Evolutionary conservation across 148 eudicot genomes (phyloP).

Genomic region (Arctostaphylos glauca): DNA sequence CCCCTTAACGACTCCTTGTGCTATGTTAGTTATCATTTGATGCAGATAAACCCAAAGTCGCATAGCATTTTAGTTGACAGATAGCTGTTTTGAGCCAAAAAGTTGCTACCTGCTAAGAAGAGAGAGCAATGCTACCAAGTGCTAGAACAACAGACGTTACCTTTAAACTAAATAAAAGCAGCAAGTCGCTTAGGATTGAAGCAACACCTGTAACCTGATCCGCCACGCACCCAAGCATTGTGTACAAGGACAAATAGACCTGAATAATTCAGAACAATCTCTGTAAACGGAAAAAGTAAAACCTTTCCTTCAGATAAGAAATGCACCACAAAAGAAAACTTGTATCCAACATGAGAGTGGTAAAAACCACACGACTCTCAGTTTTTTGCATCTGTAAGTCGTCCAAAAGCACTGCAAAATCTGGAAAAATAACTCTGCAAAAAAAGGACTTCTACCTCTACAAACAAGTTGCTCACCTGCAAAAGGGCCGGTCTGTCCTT

Average conservation of each 20-base stretch:
- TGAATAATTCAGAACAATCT: constrained; percentile 32
- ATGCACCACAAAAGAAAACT: constrained; percentile 1
- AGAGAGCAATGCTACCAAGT: not conserved
- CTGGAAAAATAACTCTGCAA: not conserved
- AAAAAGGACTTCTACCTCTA: not conserved
- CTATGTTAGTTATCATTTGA: not conserved
- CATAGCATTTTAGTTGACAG: not conserved
- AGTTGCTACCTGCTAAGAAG: not conserved
- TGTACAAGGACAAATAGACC: constrained; percentile 85
- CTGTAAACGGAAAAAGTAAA: not conserved
- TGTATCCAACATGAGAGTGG: not conserved
- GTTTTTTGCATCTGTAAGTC: not conserved
- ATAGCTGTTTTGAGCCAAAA: not conserved
- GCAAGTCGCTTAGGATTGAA: constrained; percentile 46
- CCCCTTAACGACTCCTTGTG: not conserved
- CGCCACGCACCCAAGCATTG: constrained; percentile 61
- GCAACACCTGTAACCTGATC: constrained; percentile 50
- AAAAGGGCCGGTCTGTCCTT: constrained; percentile 93
- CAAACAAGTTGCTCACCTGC: constrained; percentile 45
- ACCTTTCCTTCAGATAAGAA: not conserved
- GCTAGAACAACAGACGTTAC: constrained; percentile 27
- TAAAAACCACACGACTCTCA: not conserved
- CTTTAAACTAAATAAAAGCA: constrained; percentile 69
- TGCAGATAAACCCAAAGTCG: not conserved
- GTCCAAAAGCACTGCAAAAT: not conserved